Evolutionary conservation across 1,284 basidiomycete species (phyloP).

Genomic region (Irpex lacteus): DNA sequence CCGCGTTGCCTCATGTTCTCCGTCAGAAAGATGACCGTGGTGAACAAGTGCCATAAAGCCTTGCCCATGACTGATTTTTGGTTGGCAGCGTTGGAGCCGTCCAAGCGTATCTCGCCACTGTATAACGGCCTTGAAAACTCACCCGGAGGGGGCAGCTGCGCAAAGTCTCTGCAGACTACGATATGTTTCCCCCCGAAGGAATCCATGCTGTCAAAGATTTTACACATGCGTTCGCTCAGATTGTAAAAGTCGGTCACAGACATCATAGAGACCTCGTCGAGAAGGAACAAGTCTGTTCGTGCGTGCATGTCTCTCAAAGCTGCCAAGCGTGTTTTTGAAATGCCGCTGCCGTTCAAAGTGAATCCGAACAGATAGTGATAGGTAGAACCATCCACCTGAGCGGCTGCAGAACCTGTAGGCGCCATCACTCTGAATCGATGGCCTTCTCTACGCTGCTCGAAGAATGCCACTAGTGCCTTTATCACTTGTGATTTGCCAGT

Average conservation of each 20-base stretch:
- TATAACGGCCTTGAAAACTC: background rate
- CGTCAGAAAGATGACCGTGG: slow-evolving; percentile 32
- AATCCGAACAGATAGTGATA: slow-evolving; percentile 36
- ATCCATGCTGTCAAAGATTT: slow-evolving; percentile 12
- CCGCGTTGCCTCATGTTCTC: slow-evolving; percentile 36
- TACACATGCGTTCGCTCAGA: slow-evolving; percentile 20
- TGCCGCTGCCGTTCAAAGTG: background rate
- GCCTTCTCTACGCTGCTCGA: slow-evolving; percentile 13
- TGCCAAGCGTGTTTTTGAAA: background rate
- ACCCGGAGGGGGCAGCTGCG: background rate
- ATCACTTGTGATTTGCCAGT: slow-evolving; percentile 43
- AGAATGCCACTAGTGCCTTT: slow-evolving; percentile 30
- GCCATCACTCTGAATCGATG: slow-evolving; percentile 30
- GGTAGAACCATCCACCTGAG: slow-evolving; percentile 33
- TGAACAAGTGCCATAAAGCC: slow-evolving; percentile 34
- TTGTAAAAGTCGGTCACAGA: background rate
- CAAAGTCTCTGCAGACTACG: background rate
- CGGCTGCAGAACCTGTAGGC: slow-evolving; percentile 36
- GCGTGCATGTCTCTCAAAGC: background rate
- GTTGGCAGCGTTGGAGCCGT: background rate
- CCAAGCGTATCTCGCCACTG: background rate
- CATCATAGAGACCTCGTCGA: slow-evolving; percentile 3
- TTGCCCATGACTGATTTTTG: slow-evolving; percentile 31
- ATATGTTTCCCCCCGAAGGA: background rate
- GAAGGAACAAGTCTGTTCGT: background rate